phyloP scores from a whole-genome alignment of 441 rosid genomes.

The Erodium chrysanthum region DNA sequence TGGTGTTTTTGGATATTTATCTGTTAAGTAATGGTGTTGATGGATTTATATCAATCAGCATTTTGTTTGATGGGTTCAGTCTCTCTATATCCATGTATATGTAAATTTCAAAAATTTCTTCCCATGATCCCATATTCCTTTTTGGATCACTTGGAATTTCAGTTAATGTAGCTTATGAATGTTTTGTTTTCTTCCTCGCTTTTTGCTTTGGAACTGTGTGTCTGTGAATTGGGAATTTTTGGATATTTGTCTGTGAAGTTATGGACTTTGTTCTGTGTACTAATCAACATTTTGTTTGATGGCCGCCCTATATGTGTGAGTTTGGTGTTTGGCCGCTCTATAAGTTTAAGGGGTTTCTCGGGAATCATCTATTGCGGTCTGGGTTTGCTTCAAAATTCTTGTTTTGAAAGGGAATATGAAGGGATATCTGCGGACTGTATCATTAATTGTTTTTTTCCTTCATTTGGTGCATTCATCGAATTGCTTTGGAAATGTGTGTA shows the following conservation, averaged over 20 bases:
- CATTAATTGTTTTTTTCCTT: not conserved
- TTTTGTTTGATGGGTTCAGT: not conserved
- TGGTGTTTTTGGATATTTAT: not conserved
- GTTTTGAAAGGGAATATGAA: too few relatives aligned
- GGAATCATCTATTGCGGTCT: too few relatives aligned
- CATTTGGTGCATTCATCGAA: not conserved
- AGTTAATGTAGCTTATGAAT: not conserved
- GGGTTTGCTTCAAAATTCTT: too few relatives aligned
- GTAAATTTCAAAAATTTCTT: not conserved
- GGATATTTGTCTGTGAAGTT: not conserved
- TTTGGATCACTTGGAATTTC: not conserved
- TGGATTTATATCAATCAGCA: not conserved
- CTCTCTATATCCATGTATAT: not conserved
- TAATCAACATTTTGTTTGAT: not conserved
- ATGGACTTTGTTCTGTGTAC: not conserved
- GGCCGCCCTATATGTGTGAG: too few relatives aligned
- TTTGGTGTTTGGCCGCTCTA: too few relatives aligned
- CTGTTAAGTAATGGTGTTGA: not conserved
- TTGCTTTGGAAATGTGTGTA: not conserved
- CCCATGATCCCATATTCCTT: not conserved
- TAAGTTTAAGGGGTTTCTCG: too few relatives aligned
- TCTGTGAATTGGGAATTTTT: not conserved
- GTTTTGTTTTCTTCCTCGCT: not conserved
- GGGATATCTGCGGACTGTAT: too few relatives aligned
- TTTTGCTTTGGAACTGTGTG: not conserved